Conservation (phyloP, 768 basidiomycete species). For the Coprinopsis strossmayeri region DNA sequence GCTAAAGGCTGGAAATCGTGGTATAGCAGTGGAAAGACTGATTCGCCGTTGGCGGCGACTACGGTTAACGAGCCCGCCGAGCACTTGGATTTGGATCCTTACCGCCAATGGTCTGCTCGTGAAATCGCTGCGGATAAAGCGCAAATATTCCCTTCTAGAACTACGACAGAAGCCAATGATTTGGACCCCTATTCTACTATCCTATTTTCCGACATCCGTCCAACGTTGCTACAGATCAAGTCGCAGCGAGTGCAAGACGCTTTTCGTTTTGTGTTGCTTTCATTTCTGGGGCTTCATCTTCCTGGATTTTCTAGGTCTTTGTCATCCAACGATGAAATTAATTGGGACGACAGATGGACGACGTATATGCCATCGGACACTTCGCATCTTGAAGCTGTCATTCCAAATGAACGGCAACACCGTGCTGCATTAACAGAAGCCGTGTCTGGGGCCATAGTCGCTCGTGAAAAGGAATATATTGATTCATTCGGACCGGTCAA, state of each 20-base stretch:
- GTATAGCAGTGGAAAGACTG: constrained; percentile 39
- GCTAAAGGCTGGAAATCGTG: constrained; percentile 68
- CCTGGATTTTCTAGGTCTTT: constrained; percentile 54
- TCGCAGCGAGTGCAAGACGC: constrained; percentile 40
- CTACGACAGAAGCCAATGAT: constrained; percentile 39
- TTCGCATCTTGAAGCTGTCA: constrained; percentile 42
- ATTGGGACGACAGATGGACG: constrained; percentile 70
- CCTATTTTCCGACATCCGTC: constrained; percentile 66
- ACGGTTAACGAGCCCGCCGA: constrained; percentile 8
- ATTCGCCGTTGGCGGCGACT: constrained; percentile 9
- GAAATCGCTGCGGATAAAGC: constrained; percentile 46
- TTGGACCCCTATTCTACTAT: constrained; percentile 69
- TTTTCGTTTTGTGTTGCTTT: constrained; percentile 67
- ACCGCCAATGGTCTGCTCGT: constrained; percentile 54
- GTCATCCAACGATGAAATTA: constrained; percentile 20
- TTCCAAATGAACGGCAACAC: constrained; percentile 33
- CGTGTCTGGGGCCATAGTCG: constrained; percentile 59
- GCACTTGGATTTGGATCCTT: constrained; percentile 48
- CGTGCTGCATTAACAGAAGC: constrained; percentile 47
- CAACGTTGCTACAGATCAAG: constrained; percentile 44
- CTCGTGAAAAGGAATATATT: constrained; percentile 56
- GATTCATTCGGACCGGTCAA: constrained; percentile 63
- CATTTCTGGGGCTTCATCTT: constrained; percentile 62
- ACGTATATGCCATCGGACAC: constrained; percentile 38
- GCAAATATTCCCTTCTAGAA: constrained; percentile 45